Evolutionary conservation across 495 filamentous ascomycete genomes (phyloP).

Genomic region (Xylaria curta): DNA sequence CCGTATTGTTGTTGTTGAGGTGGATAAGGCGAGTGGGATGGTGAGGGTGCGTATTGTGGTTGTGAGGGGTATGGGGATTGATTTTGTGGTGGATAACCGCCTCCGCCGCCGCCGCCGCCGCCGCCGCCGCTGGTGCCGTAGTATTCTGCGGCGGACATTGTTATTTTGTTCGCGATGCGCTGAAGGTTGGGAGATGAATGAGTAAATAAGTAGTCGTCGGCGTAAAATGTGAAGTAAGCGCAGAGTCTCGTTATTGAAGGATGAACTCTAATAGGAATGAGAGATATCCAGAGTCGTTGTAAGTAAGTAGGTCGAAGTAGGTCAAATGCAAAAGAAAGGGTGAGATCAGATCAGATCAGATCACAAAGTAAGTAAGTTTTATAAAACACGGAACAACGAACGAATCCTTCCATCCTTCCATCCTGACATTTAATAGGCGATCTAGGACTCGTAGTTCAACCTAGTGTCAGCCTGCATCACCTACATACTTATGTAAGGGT

Average conservation of each 20-base stretch:
- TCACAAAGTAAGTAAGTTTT: neutral
- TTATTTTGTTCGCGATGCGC: slow-evolving; percentile 16
- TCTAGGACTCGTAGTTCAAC: neutral
- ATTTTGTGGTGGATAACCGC: slow-evolving; percentile 33
- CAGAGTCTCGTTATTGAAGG: neutral
- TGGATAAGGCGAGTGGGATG: slow-evolving; percentile 33
- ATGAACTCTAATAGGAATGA: neutral
- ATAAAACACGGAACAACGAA: neutral
- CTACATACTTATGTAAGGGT: no score
- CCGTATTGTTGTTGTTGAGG: slow-evolving; percentile 20
- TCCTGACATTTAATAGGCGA: neutral
- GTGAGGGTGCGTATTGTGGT: slow-evolving; percentile 35
- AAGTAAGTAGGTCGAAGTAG: neutral
- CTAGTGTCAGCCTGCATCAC: neutral
- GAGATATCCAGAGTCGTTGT: neutral
- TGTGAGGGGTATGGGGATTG: slow-evolving; percentile 37
- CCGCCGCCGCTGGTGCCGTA: slow-evolving; percentile 34
- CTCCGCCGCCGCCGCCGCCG: neutral
- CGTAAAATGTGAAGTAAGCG: neutral
- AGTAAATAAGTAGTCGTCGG: neutral
- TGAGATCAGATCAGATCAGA: slow-evolving; percentile 4
- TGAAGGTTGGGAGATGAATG: neutral
- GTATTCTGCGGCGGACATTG: slow-evolving; percentile 47
- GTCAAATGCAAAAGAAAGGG: neutral
- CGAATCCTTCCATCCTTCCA: no score